These are phyloP conservation scores for Scedosporium apiospermum DNA, from an alignment of 2,329 filamentous ascomycete species.

Conservation along the genomic window DNA sequence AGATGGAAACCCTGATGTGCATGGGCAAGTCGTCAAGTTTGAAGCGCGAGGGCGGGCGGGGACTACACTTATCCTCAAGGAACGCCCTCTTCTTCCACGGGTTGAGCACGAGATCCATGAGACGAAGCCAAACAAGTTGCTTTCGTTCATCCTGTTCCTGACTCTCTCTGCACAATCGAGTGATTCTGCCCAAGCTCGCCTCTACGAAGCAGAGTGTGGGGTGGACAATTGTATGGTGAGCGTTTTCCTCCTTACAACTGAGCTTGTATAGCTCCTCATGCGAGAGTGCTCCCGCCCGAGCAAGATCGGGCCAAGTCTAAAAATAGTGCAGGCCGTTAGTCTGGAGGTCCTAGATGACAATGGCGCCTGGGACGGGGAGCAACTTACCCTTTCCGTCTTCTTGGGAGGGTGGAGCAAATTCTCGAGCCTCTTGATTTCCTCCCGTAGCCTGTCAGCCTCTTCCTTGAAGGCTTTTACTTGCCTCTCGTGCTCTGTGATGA, in stretches of 20 bases:
- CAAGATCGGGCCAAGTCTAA: not conserved
- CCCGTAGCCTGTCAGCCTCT: not conserved
- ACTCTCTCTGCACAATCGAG: not conserved
- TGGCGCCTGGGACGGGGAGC: not conserved
- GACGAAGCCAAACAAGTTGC: not conserved
- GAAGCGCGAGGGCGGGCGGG: conserved; percentile 7
- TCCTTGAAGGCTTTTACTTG: not conserved
- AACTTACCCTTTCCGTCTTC: not conserved
- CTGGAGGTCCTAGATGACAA: not conserved
- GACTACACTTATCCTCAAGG: not conserved
- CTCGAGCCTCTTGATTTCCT: not conserved
- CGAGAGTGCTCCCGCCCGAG: not conserved
- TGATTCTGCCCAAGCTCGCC: not conserved
- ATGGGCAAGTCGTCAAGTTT: conserved; percentile 21
- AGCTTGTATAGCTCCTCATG: not conserved
- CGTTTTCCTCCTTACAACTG: conserved; percentile 1
- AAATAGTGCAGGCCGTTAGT: not conserved
- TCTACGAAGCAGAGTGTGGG: not conserved
- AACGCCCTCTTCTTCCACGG: not conserved
- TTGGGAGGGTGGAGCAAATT: not conserved
- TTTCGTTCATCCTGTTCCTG: not conserved
- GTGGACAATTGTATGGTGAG: not conserved
- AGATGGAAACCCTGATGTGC: conserved; percentile 22
- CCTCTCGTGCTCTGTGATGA: too few species aligned
- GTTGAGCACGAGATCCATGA: not conserved